Evolutionary conservation across 2,329 filamentous ascomycete species (phyloP).

Genomic region (Calonectria honghensis): DNA sequence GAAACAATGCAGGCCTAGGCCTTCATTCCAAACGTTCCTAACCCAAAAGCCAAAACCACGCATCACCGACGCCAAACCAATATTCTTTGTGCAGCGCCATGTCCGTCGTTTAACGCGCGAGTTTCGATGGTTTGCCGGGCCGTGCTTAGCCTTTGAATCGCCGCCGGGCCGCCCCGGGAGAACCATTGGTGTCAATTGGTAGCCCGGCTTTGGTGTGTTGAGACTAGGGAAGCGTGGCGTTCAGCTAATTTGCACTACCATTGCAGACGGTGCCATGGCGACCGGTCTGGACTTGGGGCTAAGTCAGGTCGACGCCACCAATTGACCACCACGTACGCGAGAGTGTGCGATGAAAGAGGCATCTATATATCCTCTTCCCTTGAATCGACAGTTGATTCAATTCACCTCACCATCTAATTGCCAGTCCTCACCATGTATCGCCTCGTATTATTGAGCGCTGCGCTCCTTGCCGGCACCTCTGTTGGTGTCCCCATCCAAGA

Average conservation of each 20-base stretch:
- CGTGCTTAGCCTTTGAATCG: neutral
- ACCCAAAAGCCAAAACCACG: neutral
- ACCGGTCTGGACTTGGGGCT: neutral
- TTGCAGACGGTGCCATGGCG: neutral
- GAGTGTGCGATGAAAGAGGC: too few relatives aligned
- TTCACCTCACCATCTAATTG: too few relatives aligned
- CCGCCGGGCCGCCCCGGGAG: neutral
- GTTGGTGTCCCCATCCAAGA: slow-evolving; percentile 60
- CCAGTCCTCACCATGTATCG: neutral
- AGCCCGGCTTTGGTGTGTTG: neutral
- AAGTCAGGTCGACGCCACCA: neutral
- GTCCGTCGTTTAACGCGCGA: neutral
- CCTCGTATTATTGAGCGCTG: neutral
- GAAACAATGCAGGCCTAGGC: neutral
- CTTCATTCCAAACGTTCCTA: neutral
- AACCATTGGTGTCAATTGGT: neutral
- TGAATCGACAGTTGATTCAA: neutral
- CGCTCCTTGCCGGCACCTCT: neutral
- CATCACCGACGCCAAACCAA: neutral
- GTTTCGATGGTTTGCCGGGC: neutral
- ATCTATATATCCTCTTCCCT: neutral
- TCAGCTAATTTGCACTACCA: neutral
- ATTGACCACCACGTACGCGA: neutral
- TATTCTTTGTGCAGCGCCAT: neutral
- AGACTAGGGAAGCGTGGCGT: neutral